Evolutionary conservation across 2,329 filamentous ascomycete genomes (phyloP), one percentile per base, ranked within the genome.

Genomic region (Xylogone sp.): DNA sequence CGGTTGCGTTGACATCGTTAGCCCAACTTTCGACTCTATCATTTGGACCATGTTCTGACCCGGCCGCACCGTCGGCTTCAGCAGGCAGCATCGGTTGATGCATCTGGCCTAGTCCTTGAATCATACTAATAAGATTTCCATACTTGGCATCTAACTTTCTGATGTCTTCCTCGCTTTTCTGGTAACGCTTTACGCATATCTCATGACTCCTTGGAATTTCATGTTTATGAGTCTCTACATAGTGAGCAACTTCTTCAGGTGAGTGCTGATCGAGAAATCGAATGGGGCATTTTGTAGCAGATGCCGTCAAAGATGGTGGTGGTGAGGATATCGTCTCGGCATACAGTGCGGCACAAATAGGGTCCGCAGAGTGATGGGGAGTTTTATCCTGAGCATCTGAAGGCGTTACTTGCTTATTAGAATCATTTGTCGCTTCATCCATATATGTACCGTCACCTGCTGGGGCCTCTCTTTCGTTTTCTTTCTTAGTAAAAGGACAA

Each of bases 221-320:
- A 70, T 97, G 92, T 69, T 97, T 97, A 73, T 97, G 92, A 48
- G 86, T 91, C 68, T 97, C 90, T 64, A 97, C 90, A 68, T 96
- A 97, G 63, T 88, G 83, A 13, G 93, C 93, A 55, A 97, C 86
- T 66, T 97, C 92, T 72, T 96, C 90, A 2, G 93, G 90, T 2
- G 90, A 91, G 65, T 96, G 92, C 68, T 96, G 87, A 69, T 97
- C 87, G 65, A 97, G 76, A 71, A 88, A 97, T 45, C 93, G 88
- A 54, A 97, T 97, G 2, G 93, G 93, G 69, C 93, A 97, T 65
- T 90, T 90, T 51, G 82, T 75, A 18, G 76, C 73, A 9, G 78
- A 78, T 42, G 68, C 75, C 53, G 78, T 74, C 22, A 71, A 74
- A 8, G 76, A 75, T 4, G 75, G 71, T 29, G 75, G 65, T 59